Conservation (phyloP, 2,329 filamentous ascomycete species). For the Hymenoscyphus albidus region DNA sequence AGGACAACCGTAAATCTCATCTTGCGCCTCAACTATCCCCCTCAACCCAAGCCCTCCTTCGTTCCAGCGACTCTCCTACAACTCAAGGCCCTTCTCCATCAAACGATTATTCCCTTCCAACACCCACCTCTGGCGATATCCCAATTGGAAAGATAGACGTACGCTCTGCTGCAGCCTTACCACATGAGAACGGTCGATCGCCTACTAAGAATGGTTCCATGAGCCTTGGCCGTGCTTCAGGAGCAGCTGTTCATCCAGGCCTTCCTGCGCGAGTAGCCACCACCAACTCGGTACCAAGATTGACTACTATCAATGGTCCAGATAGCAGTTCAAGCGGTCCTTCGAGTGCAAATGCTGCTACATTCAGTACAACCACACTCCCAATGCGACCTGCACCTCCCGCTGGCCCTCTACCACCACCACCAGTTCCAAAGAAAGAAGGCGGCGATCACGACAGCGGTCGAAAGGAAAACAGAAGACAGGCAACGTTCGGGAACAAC, state of each 20-base stretch:
- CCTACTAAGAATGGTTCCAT: slow-evolving; percentile 39
- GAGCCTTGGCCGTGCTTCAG: slow-evolving; percentile 45
- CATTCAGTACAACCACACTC: slow-evolving; percentile 49
- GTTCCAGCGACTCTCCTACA: slow-evolving; percentile 57
- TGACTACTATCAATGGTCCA: slow-evolving; percentile 38
- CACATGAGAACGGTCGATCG: slow-evolving; percentile 35
- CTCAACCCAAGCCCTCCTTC: slow-evolving; percentile 70
- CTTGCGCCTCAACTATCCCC: slow-evolving; percentile 77
- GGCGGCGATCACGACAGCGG: slow-evolving; percentile 38
- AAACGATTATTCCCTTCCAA: slow-evolving; percentile 47
- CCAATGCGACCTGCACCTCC: slow-evolving; percentile 60
- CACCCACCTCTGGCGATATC: slow-evolving; percentile 70
- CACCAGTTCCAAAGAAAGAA: slow-evolving; percentile 48
- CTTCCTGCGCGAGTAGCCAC: slow-evolving; percentile 50
- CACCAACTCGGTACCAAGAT: slow-evolving; percentile 51
- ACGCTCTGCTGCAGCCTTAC: slow-evolving; percentile 44
- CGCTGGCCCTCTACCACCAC: slow-evolving; percentile 56
- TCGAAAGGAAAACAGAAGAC: slow-evolving; percentile 49
- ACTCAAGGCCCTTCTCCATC: slow-evolving; percentile 35
- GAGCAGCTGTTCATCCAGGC: slow-evolving; percentile 40
- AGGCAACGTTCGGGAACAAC: slow-evolving; percentile 48
- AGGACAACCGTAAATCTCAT: slow-evolving; percentile 93
- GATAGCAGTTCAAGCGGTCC: slow-evolving; percentile 36
- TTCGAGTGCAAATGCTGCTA: slow-evolving; percentile 45
- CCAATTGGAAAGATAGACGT: slow-evolving; percentile 57